Evolutionary conservation across 1,284 basidiomycete genomes (phyloP).

Genomic region (Neolentinus lepideus): DNA sequence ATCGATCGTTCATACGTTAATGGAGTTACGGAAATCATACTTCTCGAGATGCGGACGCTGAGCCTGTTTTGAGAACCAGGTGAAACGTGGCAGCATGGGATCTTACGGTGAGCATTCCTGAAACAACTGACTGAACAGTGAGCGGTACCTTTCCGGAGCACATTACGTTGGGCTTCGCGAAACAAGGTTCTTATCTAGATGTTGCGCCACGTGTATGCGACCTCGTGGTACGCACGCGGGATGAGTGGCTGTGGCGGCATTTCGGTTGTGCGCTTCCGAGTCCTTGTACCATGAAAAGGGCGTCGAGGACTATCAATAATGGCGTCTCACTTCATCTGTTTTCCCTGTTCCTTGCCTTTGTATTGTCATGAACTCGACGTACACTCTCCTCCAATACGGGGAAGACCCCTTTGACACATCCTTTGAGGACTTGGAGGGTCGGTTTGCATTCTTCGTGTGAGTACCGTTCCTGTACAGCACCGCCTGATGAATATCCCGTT

Average conservation of each 20-base stretch:
- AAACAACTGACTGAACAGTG: neutral
- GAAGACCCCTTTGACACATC: constrained; percentile 50
- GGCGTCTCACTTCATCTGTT: constrained; percentile 9
- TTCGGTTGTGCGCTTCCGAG: constrained; percentile 1
- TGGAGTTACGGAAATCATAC: neutral
- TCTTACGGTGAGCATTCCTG: neutral
- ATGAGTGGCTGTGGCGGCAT: neutral
- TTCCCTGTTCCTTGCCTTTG: constrained; percentile 14
- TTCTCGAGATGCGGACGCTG: neutral
- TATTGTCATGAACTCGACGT: constrained; percentile 28
- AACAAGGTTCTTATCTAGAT: neutral
- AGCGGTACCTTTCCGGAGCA: neutral
- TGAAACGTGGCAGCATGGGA: neutral
- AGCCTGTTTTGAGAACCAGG: neutral
- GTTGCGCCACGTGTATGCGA: neutral
- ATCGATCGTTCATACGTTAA: neutral
- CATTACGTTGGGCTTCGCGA: neutral
- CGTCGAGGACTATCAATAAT: neutral
- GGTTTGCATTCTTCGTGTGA: constrained; percentile 60
- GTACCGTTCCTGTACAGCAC: constrained; percentile 13
- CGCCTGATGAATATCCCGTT: neutral
- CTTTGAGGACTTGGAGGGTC: constrained; percentile 56
- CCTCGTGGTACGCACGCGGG: neutral
- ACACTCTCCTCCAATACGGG: constrained; percentile 56
- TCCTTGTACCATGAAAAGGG: constrained; percentile 2